Evolutionary conservation across 2,329 filamentous ascomycete species (phyloP).

Genomic region (Teratosphaeria pseudoeucalypti): DNA sequence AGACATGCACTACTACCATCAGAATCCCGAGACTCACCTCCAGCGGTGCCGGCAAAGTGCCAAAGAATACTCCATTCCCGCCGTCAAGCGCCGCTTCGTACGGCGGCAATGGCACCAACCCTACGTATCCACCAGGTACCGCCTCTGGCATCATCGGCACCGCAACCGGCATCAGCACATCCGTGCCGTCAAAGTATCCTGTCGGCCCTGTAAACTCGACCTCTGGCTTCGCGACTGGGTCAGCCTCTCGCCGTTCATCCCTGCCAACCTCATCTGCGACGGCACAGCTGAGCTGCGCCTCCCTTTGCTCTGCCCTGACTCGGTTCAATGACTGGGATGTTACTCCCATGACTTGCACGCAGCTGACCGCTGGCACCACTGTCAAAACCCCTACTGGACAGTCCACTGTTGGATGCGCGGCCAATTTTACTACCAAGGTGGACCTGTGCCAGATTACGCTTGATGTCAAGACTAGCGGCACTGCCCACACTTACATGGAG

Average conservation of each 20-base stretch:
- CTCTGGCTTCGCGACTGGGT: neutral
- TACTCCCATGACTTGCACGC: slow-evolving; percentile 1
- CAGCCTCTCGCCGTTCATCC: neutral
- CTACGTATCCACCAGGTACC: neutral
- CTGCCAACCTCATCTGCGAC: neutral
- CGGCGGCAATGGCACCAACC: neutral
- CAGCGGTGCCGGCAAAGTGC: neutral
- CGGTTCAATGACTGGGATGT: slow-evolving; percentile 1
- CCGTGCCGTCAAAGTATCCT: neutral
- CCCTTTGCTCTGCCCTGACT: slow-evolving; percentile 1
- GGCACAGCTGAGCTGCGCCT: neutral
- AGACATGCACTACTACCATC: neutral
- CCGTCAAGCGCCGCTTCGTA: neutral
- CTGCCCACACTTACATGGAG: slow-evolving; percentile 33
- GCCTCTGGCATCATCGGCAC: neutral
- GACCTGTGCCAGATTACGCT: slow-evolving; percentile 33
- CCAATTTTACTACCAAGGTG: slow-evolving; percentile 15
- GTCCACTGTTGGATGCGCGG: slow-evolving; percentile 13
- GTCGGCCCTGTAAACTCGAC: neutral
- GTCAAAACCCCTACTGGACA: slow-evolving; percentile 11
- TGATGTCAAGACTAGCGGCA: slow-evolving; percentile 30
- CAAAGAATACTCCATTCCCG: neutral
- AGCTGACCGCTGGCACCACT: neutral
- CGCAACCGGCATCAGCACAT: neutral
- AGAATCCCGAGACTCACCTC: neutral